Evolutionary conservation across 2,329 filamentous ascomycete genomes (phyloP).

Genomic region (Akanthomyces uredinophilus): DNA sequence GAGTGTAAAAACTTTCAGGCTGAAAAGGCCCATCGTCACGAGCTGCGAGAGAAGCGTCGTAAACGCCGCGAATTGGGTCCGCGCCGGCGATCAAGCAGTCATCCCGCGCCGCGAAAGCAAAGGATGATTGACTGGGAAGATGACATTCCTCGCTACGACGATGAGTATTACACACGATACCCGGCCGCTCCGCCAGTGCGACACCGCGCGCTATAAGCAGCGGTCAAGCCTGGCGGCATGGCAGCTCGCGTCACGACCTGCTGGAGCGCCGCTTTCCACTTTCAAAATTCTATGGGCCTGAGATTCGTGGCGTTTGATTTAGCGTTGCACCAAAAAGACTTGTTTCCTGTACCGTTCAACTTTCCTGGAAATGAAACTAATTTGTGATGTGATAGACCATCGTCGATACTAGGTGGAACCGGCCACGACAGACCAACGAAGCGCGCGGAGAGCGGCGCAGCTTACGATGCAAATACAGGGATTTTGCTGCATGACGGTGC

Average conservation of each 20-base stretch:
- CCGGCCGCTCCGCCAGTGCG: constrained; percentile 7
- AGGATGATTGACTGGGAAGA: constrained; percentile 34
- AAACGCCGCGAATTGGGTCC: constrained; percentile 26
- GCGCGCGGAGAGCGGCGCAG: too few relatives aligned
- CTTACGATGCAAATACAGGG: background rate
- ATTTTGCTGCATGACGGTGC: constrained; percentile 2
- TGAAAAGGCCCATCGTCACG: constrained; percentile 46
- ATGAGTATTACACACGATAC: constrained; percentile 36
- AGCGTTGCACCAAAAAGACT: constrained; percentile 11
- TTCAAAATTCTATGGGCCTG: constrained; percentile 1
- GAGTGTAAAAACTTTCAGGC: constrained; percentile 45
- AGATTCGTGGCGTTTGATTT: constrained; percentile 2
- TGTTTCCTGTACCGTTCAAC: background rate
- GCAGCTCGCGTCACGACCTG: background rate
- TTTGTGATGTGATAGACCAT: constrained; percentile 20
- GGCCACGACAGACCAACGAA: background rate
- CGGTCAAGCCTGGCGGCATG: background rate
- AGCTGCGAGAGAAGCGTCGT: constrained; percentile 33
- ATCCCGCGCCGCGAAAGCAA: constrained; percentile 37
- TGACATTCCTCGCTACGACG: constrained; percentile 39
- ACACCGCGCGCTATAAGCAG: background rate
- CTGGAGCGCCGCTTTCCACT: background rate
- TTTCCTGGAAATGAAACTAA: constrained; percentile 12
- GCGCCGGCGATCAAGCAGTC: constrained; percentile 40
- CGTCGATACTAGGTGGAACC: constrained; percentile 19